Conservation (phyloP, 805 yeast genomes). For the Pichia occidentalis region DNA sequence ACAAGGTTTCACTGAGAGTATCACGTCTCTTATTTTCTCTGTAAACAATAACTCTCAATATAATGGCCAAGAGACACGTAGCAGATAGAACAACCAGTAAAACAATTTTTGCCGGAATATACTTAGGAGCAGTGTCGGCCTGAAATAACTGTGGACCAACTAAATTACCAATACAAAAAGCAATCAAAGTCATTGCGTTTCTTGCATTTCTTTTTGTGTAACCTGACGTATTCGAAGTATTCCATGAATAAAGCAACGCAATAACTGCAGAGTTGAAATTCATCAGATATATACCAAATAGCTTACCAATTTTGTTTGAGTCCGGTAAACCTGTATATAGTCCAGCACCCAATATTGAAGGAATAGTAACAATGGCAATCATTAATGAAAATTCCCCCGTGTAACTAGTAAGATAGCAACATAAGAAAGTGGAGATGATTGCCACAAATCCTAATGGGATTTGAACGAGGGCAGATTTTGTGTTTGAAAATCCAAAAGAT, state of each 20-base stretch:
- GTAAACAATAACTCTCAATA: too few species aligned
- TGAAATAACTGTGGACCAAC: conserved; percentile 51
- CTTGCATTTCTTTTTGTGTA: conserved; percentile 44
- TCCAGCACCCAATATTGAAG: conserved; percentile 24
- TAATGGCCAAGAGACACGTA: conserved; percentile 36
- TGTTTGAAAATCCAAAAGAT: conserved; percentile 27
- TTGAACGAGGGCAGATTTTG: conserved; percentile 28
- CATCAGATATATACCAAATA: conserved; percentile 28
- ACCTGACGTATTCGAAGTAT: conserved; percentile 36
- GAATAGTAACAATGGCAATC: conserved; percentile 11
- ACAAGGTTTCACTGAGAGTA: too few species aligned
- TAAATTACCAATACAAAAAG: conserved; percentile 41
- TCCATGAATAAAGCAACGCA: conserved; percentile 23
- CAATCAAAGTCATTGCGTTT: conserved; percentile 38
- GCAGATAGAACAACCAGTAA: conserved; percentile 43
- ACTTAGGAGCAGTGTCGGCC: conserved; percentile 39
- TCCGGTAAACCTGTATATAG: conserved; percentile 19
- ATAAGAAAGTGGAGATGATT: conserved; percentile 19
- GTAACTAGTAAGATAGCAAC: conserved; percentile 32
- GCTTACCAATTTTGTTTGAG: conserved; percentile 22
- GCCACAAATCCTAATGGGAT: conserved; percentile 31
- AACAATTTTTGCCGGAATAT: conserved; percentile 41
- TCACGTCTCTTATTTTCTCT: too few species aligned
- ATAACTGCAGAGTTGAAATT: conserved; percentile 24
- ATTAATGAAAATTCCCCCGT: conserved; percentile 29